Evolutionary conservation across 2,329 filamentous ascomycete genomes (phyloP), one percentile per base, ranked within the genome.

Genomic region (Plenodomus lindquistii): DNA sequence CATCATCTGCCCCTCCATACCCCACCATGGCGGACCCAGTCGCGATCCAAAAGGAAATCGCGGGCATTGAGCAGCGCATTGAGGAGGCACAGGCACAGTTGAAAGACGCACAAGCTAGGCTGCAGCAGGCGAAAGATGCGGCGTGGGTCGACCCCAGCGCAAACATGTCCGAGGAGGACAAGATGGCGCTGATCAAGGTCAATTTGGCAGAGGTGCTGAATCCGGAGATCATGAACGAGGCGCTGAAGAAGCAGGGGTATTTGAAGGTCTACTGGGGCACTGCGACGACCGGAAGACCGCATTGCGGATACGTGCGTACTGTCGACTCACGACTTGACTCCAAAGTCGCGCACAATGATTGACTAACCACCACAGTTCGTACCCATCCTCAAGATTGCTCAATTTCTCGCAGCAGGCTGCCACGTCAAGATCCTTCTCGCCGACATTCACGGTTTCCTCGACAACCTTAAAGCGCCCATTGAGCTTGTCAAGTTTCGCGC

Each of bases 191-290:
- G 66, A 95, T 96, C 76, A 84, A 81, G 54, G 85, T 86, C 70
- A 94, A 94, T 73, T 80, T 95, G 50, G 84, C 86, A 53, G 91
- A 96, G 78, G 79, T 90, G 41, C 81, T 96, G 52, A 92, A 94
- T 68, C 85, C 85, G 19, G 90, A 96, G 67, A 90, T 95, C 54
- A 88, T 94, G 67, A 84, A 91, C 70, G 80, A 84, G 66, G 76
- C 85, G 38, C 81, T 93, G 54, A 84, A 84, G 50, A 85, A 89
- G 54, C 62, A 60, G 44, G 81, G 86, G 39, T 83, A 85, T 44
- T 81, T 89, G 42, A 87, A 85, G 70, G 84, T 95, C 72, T 96
- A 96, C 84, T 95, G 89, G 90, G 89, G 88, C 36, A 93, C 88
- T 34, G 89, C 89, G 16, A 91, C 90, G 15, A 95, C 91, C 0